Evolutionary conservation across 805 yeast species (phyloP), one percentile per base, ranked within the genome.

Genomic region (Ogataea chonburiensis): DNA sequence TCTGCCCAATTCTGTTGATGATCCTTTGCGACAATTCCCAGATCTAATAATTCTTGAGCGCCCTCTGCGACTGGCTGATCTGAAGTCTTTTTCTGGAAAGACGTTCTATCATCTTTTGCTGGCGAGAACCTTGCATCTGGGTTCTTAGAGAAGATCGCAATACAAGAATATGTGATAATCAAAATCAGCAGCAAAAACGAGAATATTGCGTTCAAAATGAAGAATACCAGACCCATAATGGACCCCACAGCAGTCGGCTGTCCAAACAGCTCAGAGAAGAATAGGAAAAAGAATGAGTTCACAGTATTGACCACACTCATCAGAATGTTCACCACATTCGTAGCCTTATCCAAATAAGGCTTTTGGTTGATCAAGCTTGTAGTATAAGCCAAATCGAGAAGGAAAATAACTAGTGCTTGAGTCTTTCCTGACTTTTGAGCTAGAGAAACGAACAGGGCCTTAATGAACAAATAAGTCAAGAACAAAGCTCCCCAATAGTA

Each of bases 201-300:
- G 55, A 85, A 88, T 4, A 91, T 94, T 5, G 96, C 96, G 59
- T 89, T 89, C 58, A 89, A 60, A 38, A 89, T 71, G 60, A 89
- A 89, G 64, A 86, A 89, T 2, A 89, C 71, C 78, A 95, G 83
- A 1, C 94, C 97, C 95, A 89, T 86, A 38, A 89, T 76, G 1
- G 95, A 81, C 10, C 80, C 68, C 9, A 86, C 96, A 7, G 76
- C 73, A 14, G 79, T 80, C 7, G 86, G 80, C 64, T 88, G 96
- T 33, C 81, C 79, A 63, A 85, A 87, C 45, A 89, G 65, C 53
- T 83, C 81, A 3, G 95, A 85, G 57, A 87, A 89, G 68, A 89
- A 89, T 46, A 86, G 57, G 66, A 86, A 89, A 45, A 89, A 70
- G 61, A 87, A 80, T 21, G 96, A 85, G 62, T 89, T 89, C 38